Percentiles rank a stretch among this genome's conserved stretches.
Conservation (phyloP, 495 filamentous ascomycete species). For the Pseudomonodictys pantanalensis region DNA sequence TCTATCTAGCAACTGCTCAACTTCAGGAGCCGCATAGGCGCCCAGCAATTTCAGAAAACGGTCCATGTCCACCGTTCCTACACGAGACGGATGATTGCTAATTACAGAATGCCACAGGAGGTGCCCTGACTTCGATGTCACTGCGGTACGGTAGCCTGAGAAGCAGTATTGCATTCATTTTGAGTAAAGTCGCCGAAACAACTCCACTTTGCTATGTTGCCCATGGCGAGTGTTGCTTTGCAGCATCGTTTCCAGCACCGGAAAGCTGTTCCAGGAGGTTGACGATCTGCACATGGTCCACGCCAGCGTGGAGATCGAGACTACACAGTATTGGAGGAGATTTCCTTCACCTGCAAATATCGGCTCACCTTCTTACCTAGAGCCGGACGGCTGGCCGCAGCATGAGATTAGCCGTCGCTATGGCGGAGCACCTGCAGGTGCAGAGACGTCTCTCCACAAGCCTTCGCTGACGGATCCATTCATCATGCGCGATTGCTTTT, state of each 20-base stretch:
- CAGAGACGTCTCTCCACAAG: not conserved
- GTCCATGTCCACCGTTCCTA: too few species aligned
- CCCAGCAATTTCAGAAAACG: too few species aligned
- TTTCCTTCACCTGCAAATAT: not conserved
- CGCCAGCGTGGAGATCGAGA: not conserved
- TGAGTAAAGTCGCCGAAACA: too few species aligned
- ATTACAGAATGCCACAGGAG: too few species aligned
- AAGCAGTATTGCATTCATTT: too few species aligned
- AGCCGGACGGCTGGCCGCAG: not conserved
- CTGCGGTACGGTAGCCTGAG: too few species aligned
- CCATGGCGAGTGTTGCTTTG: not conserved
- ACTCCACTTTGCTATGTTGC: not conserved
- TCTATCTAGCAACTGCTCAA: too few species aligned
- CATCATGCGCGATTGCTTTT: not conserved
- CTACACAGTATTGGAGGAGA: not conserved
- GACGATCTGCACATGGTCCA: constrained; percentile 12
- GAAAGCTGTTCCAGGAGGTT: not conserved
- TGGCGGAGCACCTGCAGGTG: not conserved
- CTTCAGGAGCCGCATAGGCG: too few species aligned
- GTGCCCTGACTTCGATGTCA: too few species aligned
- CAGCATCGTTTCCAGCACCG: not conserved
- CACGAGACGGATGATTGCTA: too few species aligned
- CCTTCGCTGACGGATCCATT: not conserved
- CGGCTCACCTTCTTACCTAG: not conserved
- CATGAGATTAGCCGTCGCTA: not conserved